phyloP scores from a whole-genome alignment of 345 rosid species.

The Orychophragmus violaceus region DNA sequence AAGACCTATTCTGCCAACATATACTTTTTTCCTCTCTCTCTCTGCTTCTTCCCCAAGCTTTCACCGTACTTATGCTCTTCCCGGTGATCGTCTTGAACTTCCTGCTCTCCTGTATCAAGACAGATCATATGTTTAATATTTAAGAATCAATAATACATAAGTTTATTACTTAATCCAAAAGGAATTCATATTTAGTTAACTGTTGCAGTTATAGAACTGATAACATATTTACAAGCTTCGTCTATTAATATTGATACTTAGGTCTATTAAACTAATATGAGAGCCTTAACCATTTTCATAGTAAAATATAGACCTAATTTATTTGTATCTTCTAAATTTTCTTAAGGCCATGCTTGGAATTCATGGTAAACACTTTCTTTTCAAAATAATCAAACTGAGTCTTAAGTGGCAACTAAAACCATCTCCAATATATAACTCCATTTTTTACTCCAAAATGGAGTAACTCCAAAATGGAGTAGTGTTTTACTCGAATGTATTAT shows the following conservation, averaged over 20 bases:
- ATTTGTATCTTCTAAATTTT: not conserved
- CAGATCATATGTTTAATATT: not conserved
- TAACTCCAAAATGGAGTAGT: too few relatives aligned
- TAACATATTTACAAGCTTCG: not conserved
- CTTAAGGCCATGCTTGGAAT: not conserved
- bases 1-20: constrained; percentile 23
- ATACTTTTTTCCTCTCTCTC: not conserved
- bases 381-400: not conserved
- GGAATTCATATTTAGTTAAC: not conserved
- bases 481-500: too few relatives aligned
- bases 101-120: constrained; percentile 29
- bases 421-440: too few relatives aligned
- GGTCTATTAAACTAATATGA: not conserved
- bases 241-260: not conserved
- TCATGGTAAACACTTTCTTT: not conserved
- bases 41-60: not conserved
- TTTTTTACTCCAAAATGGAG: too few relatives aligned
- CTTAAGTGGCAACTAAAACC: too few relatives aligned
- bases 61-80: constrained; percentile 13
- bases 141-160: not conserved
- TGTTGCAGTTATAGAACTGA: not conserved
- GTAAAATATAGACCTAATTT: too few relatives aligned
- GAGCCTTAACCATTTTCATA: too few relatives aligned
- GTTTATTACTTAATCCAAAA: not conserved
- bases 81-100: constrained; percentile 29